A percentile compares a stretch with the other conserved stretches of the same genome.
Conservation (phyloP, 225 moss, liverwort and hornwort genomes). For the Pseudisothecium myosuroides region DNA sequence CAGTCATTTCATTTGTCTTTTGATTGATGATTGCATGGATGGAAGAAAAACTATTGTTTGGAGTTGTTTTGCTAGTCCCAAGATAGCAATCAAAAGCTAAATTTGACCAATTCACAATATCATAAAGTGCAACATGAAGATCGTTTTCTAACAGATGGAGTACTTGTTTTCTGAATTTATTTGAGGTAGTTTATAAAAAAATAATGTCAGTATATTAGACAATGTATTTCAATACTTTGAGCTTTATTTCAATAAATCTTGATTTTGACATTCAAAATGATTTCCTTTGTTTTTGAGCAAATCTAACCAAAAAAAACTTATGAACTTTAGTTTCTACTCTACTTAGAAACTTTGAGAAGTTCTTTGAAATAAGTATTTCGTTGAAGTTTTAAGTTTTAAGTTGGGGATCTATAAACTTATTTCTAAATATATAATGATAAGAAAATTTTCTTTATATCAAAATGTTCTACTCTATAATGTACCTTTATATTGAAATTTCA, state of each 20-base stretch:
- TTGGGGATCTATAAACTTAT: background rate
- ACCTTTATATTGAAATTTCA: background rate
- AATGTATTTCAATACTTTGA: background rate
- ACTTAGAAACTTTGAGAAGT: background rate
- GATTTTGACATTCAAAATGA: background rate
- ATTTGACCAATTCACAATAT: too few species aligned
- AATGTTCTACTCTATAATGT: background rate
- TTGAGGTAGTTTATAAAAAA: background rate
- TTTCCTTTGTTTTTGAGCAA: background rate
- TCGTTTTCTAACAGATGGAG: too few species aligned
- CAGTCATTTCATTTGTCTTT: too few species aligned
- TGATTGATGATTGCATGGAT: too few species aligned
- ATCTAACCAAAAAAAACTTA: background rate
- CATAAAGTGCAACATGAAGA: too few species aligned
- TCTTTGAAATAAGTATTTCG: too few species aligned
- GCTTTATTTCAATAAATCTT: background rate
- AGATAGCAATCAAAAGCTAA: too few species aligned
- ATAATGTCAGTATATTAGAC: background rate
- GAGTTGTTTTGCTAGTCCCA: too few species aligned
- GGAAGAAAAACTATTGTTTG: too few species aligned
- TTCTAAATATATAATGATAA: background rate
- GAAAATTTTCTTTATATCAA: too few species aligned
- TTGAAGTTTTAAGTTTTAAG: too few species aligned
- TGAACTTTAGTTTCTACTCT: background rate
- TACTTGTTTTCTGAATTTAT: too few species aligned